Evolutionary conservation across 257 asterid genomes (phyloP), one percentile per base, ranked within the genome.

Genomic region (Henckelia pumila): DNA sequence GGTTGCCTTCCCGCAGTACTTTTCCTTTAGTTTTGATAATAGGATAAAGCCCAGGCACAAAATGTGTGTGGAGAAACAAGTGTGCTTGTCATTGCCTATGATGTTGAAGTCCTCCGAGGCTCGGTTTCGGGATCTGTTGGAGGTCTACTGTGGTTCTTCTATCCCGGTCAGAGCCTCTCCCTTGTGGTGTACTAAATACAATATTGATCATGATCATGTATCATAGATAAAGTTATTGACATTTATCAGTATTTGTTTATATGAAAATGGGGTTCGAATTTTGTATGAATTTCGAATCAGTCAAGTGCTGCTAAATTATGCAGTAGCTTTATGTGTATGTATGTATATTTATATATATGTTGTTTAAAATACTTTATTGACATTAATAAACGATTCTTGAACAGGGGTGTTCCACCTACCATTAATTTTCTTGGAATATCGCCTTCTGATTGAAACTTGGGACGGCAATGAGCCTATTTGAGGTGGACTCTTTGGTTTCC

Each of bases 11-110:
- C 96, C 99, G 16, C 99, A 93, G 55, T 93, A 86, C 57, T 93
- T 93, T 73, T 93, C 97, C 2, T 93, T 85, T 72, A 93, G 99
- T 72, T 84, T 93, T 67, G 95, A 90, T 81, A 88, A 84, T 70
- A 72, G 97, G 88, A 88, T 90, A 9, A 89, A 89, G 64, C 86
- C 84, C 24, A 83, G 98, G 79, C 96, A 92, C 77, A 73, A 72
- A 71, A 62, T 78, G 81, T 92, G 98, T 56, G 86, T 85, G 76
- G 98, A 89, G 69, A 92, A 75, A 32, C 88, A 89, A n/a, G 83
- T 85, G 47, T 89, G 82, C 78, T 77, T 85, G 84, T 80, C 94
- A n/a, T 75, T 92, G 85, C 88, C 96, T 29, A 75, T 86, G 25
- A 83, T 89, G 98, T 73, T 92, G 83, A 92, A 89, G 80, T 68